These are phyloP conservation scores for Fusarium nodosum DNA, from an alignment of 2,329 filamentous ascomycete species.

Conservation along the genomic window DNA sequence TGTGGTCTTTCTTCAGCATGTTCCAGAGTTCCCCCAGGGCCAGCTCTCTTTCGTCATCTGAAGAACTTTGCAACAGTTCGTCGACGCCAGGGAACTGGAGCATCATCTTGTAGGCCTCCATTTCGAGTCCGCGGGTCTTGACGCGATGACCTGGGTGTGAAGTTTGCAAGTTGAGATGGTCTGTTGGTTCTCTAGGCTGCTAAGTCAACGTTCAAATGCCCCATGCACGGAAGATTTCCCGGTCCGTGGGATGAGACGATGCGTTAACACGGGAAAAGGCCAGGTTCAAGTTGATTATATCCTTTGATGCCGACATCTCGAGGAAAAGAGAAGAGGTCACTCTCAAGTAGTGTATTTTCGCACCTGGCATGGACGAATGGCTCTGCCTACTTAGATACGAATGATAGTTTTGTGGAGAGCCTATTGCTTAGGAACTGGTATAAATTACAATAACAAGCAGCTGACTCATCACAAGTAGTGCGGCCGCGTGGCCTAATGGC, in stretches of 20 bases:
- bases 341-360: too few relatives aligned
- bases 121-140: neutral
- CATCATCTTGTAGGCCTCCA: neutral
- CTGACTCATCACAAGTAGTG: neutral
- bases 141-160: too few relatives aligned
- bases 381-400: too few relatives aligned
- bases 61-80: neutral
- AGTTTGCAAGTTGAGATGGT: neutral
- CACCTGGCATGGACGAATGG: too few relatives aligned
- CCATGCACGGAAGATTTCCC: neutral
- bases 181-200: neutral
- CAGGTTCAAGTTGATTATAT: too few relatives aligned
- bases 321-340: too few relatives aligned
- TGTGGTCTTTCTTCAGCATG: neutral
- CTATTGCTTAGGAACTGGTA: too few relatives aligned
- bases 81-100: neutral
- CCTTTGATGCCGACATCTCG: too few relatives aligned
- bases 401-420: too few relatives aligned
- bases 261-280: too few relatives aligned
- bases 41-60: neutral
- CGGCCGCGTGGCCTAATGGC: slow-evolving; percentile 6
- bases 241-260: too few relatives aligned
- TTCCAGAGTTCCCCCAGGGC: neutral
- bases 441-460: neutral
- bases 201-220: neutral